A percentile compares a stretch with the other conserved stretches of the same genome.
Evolutionary conservation across 2,329 filamentous ascomycete species (phyloP).

Genomic region (Dryadomyces quercivorus): DNA sequence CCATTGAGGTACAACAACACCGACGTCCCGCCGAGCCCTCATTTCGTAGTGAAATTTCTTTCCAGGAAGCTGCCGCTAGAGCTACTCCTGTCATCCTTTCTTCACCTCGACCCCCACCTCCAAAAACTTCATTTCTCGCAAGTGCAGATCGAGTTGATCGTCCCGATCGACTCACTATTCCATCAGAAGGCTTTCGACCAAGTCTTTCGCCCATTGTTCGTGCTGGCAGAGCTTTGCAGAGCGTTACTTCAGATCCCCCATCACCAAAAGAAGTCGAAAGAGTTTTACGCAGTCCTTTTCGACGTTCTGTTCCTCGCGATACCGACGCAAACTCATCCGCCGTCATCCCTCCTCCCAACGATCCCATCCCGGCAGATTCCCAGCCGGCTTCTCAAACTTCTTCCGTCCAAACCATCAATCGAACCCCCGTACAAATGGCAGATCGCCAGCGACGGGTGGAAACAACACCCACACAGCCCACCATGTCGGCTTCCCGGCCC

Average conservation of each 20-base stretch:
- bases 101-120: conserved; percentile 8
- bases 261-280: conserved; percentile 40
- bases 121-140: neutral
- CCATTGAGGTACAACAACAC: neutral
- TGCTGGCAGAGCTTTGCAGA: conserved; percentile 42
- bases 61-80: neutral
- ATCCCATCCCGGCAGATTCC: conserved; percentile 1
- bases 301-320: conserved; percentile 22
- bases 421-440: neutral
- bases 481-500: conserved; percentile 5
- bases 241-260: conserved; percentile 45
- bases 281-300: conserved; percentile 44
- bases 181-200: conserved; percentile 24
- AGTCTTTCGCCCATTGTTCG: conserved; percentile 46
- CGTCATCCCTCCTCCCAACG: neutral
- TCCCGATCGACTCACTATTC: conserved; percentile 12
- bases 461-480: neutral
- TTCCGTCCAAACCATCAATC: neutral
- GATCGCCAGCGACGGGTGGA: neutral
- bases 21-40: neutral
- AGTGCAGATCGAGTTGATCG: conserved; percentile 6
- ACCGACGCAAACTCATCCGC: conserved; percentile 17
- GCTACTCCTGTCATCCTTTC: conserved; percentile 3
- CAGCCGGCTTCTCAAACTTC: neutral
- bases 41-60: neutral